Base-by-base conservation (phyloP, 768 basidiomycete genomes). In the Boletus rubescentipes region DNA sequence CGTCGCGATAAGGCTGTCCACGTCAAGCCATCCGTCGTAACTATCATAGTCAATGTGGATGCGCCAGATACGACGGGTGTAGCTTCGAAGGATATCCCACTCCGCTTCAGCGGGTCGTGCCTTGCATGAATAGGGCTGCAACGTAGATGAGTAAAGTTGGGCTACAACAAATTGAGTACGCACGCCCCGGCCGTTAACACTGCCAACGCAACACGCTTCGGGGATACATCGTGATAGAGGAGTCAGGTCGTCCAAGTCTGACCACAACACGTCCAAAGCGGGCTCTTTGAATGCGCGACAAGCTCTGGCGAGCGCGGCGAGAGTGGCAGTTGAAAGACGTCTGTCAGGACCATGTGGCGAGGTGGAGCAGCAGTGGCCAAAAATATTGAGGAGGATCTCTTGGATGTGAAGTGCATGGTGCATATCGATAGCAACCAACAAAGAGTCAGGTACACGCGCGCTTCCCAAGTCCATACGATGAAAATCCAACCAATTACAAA, bases 201-300 rank as follows among this genome's bases (percentile, higher is more conserved):
- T n/a, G n/a, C n/a, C n/a, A n/a, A n/a, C 30, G 11, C 15, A 26
- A 26, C 26, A 26, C 3, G 26, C 26, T 26, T 42, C 48, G 8
- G 53, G 53, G 26, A 57, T 34, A 15, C 45, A 58, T n/a, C 18
- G 32, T 10, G 15, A 6, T 0, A 57, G 31, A 15, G 57, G 39
- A 4, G 35, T n/a, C 11, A 50, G 48, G 20, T 46, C 35, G 4
- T 12, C 1, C 48, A 57, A 38, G 9, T 50, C 49, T 1, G 40
- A 58, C 54, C 57, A 57, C 7, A 58, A 48, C 2, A 46, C 20
- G n/a, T 55, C 26, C 26, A 57, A 23, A 9, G 56, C 56, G 7
- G 48, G 53, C 2, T 50, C 57, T 41, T 50, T 58, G 35, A 58
- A 56, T 3, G 31, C 11, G 8, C 9, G 54, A 29, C 44, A 58